phyloP scores from a whole-genome alignment of 768 basidiomycete genomes.

The Lyophyllum atratum region DNA sequence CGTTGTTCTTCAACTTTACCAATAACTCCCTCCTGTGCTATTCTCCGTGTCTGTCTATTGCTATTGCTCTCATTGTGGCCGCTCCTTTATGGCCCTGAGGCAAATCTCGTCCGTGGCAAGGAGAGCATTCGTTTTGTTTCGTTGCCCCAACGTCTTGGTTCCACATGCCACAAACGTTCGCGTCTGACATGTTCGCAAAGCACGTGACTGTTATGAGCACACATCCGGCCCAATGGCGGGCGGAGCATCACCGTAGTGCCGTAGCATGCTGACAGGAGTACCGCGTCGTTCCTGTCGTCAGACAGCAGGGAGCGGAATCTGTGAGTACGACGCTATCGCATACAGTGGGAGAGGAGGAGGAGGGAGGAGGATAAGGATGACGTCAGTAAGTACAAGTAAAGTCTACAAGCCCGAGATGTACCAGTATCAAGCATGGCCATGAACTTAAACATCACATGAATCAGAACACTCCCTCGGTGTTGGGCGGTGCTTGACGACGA shows the following conservation, averaged over 20 bases:
- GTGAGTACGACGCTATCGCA: no score
- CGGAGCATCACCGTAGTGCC: not conserved
- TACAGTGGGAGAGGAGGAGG: no score
- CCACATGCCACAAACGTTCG: not conserved
- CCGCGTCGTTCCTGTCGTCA: no score
- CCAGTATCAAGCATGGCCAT: no score
- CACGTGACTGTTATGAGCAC: conserved; percentile 5
- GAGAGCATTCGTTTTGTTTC: not conserved
- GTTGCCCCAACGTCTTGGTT: not conserved
- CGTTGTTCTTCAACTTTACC: not conserved
- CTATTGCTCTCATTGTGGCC: not conserved
- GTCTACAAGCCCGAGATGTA: no score
- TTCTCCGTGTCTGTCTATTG: not conserved
- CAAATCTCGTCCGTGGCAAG: not conserved
- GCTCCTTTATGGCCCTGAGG: not conserved
- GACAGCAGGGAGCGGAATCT: no score
- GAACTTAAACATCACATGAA: no score
- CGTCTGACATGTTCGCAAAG: not conserved
- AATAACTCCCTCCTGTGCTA: not conserved
- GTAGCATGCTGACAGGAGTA: no score
- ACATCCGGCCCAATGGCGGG: not conserved
- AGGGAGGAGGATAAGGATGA: no score
- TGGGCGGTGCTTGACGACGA: conserved; percentile 6
- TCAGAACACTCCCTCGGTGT: no score
- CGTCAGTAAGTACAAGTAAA: no score